Evolutionary conservation across 352 stramenopile genomes (phyloP).

Genomic region (Thraustochytrium sp.): DNA sequence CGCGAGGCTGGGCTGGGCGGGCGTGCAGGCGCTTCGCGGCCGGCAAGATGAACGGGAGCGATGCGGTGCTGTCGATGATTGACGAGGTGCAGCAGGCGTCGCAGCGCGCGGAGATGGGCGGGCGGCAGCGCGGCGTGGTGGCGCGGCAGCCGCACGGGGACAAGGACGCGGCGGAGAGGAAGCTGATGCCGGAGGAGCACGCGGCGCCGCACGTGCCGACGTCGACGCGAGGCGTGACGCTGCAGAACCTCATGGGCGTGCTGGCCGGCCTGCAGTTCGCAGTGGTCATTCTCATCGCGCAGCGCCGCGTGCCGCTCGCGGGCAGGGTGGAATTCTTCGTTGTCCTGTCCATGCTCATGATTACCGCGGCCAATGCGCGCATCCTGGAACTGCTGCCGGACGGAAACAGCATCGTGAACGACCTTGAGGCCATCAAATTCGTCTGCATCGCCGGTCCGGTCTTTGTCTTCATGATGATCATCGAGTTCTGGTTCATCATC

Average conservation of each 20-base stretch:
- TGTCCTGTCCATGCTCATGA: conserved; percentile 35
- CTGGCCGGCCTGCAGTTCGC: conserved; percentile 18
- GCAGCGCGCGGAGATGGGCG: not conserved
- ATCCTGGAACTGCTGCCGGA: not conserved
- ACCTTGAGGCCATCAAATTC: conserved; percentile 27
- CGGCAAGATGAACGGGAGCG: not conserved
- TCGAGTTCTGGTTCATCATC: conserved; percentile 32
- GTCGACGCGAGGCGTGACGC: not conserved
- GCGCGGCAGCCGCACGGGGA: too few species aligned
- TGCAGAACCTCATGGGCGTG: conserved; percentile 20
- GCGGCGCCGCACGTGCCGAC: too few species aligned
- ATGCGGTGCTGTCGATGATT: not conserved
- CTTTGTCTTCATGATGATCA: conserved; percentile 26
- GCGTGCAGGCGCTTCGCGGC: too few species aligned
- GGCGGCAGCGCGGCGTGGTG: too few species aligned
- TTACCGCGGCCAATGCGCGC: not conserved
- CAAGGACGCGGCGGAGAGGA: too few species aligned
- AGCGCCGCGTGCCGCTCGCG: not conserved
- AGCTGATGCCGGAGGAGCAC: too few species aligned
- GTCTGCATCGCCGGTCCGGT: not conserved
- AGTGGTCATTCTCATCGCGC: conserved; percentile 34
- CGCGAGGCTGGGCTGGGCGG: too few species aligned
- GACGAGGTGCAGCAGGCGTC: not conserved
- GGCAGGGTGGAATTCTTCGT: conserved; percentile 14
- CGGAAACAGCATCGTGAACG: conserved; percentile 2